Evolutionary conservation across 108 stramenopile genomes (phyloP), one percentile per base, ranked within the genome.

Genomic region (Mayamaea pseudoterrestris): DNA sequence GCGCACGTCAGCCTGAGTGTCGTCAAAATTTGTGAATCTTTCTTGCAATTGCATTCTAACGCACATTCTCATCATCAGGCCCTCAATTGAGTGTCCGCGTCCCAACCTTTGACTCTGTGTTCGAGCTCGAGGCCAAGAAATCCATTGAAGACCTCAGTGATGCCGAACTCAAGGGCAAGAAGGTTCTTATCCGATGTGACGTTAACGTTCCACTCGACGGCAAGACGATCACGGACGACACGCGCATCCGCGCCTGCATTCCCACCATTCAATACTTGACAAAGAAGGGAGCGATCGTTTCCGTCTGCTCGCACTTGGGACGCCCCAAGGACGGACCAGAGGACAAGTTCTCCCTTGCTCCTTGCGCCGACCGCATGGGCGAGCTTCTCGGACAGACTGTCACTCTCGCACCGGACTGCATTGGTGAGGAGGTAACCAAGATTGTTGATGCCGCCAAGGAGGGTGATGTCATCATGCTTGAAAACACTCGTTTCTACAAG

Each of bases 401-500:
- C 53, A 92, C 62, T 50, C 90, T 97, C 45, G 90, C 87, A 25
- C 65, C 73, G 39, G 98, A 99, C 79, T 99, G 95, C 88, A 90
- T 98, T 50, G 98, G 98, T 22, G 91, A 93, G 23, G 93, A 93
- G 44, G 94, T 93, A 30, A 71, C 76, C 50, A 57, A 54, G 46
- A 80, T 86, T 39, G 91, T 92, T 43, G 69, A 55, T 29, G 60
- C 23, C 47, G 81, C 90, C 56, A 66, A 64, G 46, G 88, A 91
- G 45, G 99, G 99, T 42, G 92, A 96, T 72, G 94, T 96, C 24
- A 64, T 95, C 66, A 81, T 99, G 63, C 84, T 99, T 48, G 99
- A 99, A 71, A 99, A 99, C 91, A 84, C 92, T 30, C 95, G 99
- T 36, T 99, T 98, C 87, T 95, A 99, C 94, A 88, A 84, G 73